Evolutionary conservation across 495 filamentous ascomycete species (phyloP).

Genomic region (Friedmanniomyces simplex): DNA sequence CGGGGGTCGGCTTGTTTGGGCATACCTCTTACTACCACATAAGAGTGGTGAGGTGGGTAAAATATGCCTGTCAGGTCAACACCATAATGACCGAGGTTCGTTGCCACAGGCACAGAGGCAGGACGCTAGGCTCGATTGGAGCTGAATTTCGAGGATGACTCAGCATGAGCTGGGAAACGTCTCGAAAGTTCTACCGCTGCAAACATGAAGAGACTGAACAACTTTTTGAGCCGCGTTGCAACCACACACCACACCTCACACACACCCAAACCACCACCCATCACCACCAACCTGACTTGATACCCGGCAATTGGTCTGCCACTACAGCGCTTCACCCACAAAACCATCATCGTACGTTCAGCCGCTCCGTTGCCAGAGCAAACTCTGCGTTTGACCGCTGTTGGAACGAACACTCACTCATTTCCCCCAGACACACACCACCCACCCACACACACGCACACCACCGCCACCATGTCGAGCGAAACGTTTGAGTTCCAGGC

Average conservation of each 20-base stretch:
- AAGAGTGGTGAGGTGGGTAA: background rate
- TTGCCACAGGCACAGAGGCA: background rate
- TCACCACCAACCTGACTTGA: background rate
- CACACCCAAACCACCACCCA: background rate
- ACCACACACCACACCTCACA: background rate
- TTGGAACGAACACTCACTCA: background rate
- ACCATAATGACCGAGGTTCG: no score
- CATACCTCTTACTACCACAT: background rate
- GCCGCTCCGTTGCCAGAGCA: background rate
- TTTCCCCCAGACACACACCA: background rate
- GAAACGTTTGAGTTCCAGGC: slow-evolving; percentile 99
- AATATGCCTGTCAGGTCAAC: no score
- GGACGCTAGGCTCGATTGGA: background rate
- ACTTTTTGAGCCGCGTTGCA: no score
- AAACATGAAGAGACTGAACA: no score
- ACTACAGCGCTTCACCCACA: background rate
- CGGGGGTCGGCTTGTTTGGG: background rate
- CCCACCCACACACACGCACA: no score
- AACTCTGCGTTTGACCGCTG: background rate
- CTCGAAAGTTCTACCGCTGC: background rate
- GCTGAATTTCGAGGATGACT: background rate
- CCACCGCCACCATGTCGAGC: slow-evolving; percentile 56
- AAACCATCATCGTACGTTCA: background rate
- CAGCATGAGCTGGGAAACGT: background rate
- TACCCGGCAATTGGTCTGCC: background rate